Percentiles rank a stretch among this genome's conserved stretches.
These are phyloP conservation scores for Candida maltosa DNA, from an alignment of 805 yeast species.

Conservation along the genomic window DNA sequence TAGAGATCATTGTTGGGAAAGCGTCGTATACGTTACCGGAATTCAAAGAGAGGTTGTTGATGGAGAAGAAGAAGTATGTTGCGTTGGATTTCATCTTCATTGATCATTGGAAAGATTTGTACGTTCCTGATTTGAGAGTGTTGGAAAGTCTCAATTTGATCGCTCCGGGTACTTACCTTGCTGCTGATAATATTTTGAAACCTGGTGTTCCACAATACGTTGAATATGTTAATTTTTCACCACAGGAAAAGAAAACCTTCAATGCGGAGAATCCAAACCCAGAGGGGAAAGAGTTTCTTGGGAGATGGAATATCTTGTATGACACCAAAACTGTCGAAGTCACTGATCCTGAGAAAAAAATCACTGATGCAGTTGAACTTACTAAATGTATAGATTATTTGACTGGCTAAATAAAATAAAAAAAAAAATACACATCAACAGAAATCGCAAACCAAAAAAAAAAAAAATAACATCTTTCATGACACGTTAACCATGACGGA, in stretches of 20 bases:
- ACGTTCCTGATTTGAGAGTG: conserved; percentile 40
- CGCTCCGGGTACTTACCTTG: conserved; percentile 34
- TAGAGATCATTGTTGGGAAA: conserved; percentile 30
- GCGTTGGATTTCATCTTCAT: conserved; percentile 36
- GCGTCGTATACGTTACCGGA: conserved; percentile 25
- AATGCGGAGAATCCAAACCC: conserved; percentile 21
- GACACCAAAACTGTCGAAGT: conserved; percentile 25
- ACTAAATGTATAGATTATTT: conserved; percentile 28
- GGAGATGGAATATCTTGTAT: conserved; percentile 41
- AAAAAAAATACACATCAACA: neutral
- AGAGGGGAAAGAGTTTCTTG: conserved; percentile 25
- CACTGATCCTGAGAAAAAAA: conserved; percentile 7
- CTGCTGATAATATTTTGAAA: conserved; percentile 33
- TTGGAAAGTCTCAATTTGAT: conserved; percentile 38
- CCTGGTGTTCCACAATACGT: conserved; percentile 41
- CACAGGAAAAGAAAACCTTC: conserved; percentile 31
- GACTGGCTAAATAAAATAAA: conserved; percentile 14
- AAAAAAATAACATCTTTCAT: neutral
- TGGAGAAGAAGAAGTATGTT: conserved; percentile 9
- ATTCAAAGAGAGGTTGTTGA: conserved; percentile 15
- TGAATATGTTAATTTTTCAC: conserved; percentile 34
- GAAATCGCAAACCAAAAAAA: neutral
- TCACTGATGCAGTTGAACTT: conserved; percentile 29
- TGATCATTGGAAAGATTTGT: conserved; percentile 37
- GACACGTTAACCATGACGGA: conserved; percentile 35